Conservation (phyloP, 208 protist genomes). For the Trypanosoma scelopori region DNA sequence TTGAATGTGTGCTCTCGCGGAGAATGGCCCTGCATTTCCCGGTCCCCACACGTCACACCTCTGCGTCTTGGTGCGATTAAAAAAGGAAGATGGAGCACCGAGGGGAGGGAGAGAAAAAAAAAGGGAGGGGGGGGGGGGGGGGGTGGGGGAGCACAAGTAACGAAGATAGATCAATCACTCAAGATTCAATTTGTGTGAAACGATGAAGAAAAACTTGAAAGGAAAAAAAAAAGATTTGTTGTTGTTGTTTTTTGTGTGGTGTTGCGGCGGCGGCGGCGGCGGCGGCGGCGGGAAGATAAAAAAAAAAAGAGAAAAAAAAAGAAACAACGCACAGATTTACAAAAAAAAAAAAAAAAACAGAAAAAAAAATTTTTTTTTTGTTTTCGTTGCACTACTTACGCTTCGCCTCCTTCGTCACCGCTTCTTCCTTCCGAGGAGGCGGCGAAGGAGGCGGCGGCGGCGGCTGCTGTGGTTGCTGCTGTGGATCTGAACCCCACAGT, state of each 20-base stretch:
- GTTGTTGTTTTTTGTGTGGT: neutral
- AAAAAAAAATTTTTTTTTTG: slow-evolving; percentile 9
- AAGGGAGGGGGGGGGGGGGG: too few species aligned
- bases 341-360: slow-evolving; percentile 2
- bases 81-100: too few species aligned
- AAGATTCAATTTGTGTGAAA: neutral
- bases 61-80: too few species aligned
- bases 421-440: too few species aligned
- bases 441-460: slow-evolving; percentile 26
- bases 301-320: too few species aligned
- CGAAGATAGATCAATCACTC: neutral
- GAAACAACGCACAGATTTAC: too few species aligned
- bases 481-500: slow-evolving; percentile 40
- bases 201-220: slow-evolving; percentile 3
- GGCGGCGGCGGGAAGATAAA: too few species aligned
- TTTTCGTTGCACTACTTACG: neutral
- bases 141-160: neutral
- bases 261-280: too few species aligned
- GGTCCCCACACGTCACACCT: too few species aligned
- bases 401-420: neutral
- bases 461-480: neutral
- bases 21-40: too few species aligned
- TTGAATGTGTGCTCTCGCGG: too few species aligned
- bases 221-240: slow-evolving; percentile 6
- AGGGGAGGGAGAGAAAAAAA: too few species aligned